A percentile compares a stretch with the other conserved stretches of the same genome.
Evolutionary conservation across 2,329 filamentous ascomycete species (phyloP).

Genomic region (Talaromyces sp.): DNA sequence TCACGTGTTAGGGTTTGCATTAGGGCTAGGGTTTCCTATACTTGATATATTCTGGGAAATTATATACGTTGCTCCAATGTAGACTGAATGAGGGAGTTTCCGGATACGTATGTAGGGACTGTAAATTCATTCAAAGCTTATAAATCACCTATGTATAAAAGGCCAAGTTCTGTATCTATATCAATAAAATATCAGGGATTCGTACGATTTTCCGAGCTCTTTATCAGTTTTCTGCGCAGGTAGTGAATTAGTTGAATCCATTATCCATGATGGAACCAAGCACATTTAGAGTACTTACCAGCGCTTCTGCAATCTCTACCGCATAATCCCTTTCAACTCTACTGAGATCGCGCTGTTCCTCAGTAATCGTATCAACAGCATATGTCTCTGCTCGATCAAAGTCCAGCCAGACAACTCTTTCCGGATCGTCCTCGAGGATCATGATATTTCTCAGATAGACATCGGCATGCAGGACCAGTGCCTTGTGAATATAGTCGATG

Average conservation of each 20-base stretch:
- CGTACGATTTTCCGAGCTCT: not conserved
- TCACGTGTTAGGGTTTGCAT: not conserved
- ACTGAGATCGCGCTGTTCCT: not conserved
- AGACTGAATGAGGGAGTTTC: too few species aligned
- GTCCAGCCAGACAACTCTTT: not conserved
- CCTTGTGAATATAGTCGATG: not conserved
- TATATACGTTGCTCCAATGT: too few species aligned
- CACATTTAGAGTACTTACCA: not conserved
- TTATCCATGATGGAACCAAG: not conserved
- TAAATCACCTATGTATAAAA: too few species aligned
- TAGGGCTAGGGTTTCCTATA: slow-evolving; percentile 1
- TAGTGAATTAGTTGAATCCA: not conserved
- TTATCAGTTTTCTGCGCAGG: not conserved
- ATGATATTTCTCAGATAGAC: not conserved
- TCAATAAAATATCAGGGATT: not conserved
- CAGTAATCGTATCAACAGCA: not conserved
- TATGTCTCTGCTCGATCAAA: not conserved
- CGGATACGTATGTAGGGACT: too few species aligned
- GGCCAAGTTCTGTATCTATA: too few species aligned
- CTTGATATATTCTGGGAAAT: too few species aligned
- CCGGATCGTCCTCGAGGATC: not conserved
- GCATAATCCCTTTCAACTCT: not conserved
- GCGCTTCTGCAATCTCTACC: not conserved
- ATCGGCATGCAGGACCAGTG: not conserved
- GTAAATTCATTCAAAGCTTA: too few species aligned